These are phyloP conservation scores for Phoenix roebelenii DNA, from an alignment of 176 grass and related monocot species.

Conservation along the genomic window DNA sequence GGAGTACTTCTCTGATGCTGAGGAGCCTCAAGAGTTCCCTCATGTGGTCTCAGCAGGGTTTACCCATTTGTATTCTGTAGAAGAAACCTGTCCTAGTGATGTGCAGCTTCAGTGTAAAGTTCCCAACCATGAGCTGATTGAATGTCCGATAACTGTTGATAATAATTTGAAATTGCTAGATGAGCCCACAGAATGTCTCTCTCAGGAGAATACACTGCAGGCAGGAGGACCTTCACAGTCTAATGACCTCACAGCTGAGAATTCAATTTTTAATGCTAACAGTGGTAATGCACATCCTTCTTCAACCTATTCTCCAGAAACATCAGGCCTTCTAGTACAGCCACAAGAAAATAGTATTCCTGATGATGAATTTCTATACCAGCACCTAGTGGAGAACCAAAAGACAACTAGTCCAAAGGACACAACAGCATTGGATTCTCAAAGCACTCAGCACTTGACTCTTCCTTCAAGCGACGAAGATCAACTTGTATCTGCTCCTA, in stretches of 20 bases:
- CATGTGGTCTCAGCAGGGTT: neutral
- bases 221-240: neutral
- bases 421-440: neutral
- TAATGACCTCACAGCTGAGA: neutral
- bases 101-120: conserved; percentile 16
- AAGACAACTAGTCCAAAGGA: conserved; percentile 7
- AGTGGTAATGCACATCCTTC: neutral
- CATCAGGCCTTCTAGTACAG: neutral
- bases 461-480: conserved; percentile 2
- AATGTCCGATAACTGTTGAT: conserved; percentile 15
- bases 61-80: neutral
- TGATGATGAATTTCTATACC: neutral
- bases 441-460: neutral
- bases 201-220: neutral
- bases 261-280: neutral
- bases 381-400: neutral
- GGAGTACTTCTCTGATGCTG: neutral
- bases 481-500: conserved; percentile 17
- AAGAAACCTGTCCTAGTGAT: conserved; percentile 20
- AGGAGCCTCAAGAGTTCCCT: conserved; percentile 1
- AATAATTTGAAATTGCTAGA: conserved; percentile 2
- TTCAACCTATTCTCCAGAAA: neutral
- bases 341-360: neutral
- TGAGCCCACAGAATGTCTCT: neutral
- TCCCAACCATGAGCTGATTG: conserved; percentile 17